Base-by-base conservation (phyloP, 2,329 filamentous ascomycete genomes). In the Penicillium olsonii region DNA sequence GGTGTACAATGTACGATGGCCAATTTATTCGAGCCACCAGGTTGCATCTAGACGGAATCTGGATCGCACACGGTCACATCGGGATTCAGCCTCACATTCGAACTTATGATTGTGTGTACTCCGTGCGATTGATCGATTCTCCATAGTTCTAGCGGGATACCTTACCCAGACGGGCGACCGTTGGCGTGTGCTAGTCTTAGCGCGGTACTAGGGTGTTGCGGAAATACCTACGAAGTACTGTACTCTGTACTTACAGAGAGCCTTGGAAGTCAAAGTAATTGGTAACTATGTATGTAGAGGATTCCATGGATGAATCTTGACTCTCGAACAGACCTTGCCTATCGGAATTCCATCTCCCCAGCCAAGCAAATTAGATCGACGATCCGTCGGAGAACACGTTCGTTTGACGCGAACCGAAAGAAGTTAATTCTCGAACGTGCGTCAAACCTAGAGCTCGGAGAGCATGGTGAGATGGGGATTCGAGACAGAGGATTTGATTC, bases 121-220 rank as follows among this genome's bases (percentile, higher is more conserved):
- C 22, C 26, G 10, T 27, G 19, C 24, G 34, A 29, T 29, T 39
- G 15, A 22, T 40, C 41, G 22, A 35, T 45, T 40, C 47, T 45
- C 47, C 47, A 40, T 45, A 34, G 41, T 45, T 39, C 27, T 31
- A 48, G 31, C 39, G 47, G 35, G 34, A 33, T 33, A 20, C 20
- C 40, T 40, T 18, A 37, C 42, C 42, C 6, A 40, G 37, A 27
- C 20, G 29, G 35, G 46, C 41, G 46, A 48, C 41, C 27, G 40
- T 39, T 39, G 27, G 33, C 18, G 29, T n/a, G 12, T 35, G 22
- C n/a, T n/a, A 29, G 22, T 4, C 12, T 35, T 26, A 26, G 11
- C 19, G 20, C 37, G 27, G 41, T 41, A 41, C 37, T 19, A 20
- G 20, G 17, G 27, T 26, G 5, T 7, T 35, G 31, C 5, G 17